phyloP scores from a whole-genome alignment of 73 alveolate genomes.

The Effrenium voratum region DNA sequence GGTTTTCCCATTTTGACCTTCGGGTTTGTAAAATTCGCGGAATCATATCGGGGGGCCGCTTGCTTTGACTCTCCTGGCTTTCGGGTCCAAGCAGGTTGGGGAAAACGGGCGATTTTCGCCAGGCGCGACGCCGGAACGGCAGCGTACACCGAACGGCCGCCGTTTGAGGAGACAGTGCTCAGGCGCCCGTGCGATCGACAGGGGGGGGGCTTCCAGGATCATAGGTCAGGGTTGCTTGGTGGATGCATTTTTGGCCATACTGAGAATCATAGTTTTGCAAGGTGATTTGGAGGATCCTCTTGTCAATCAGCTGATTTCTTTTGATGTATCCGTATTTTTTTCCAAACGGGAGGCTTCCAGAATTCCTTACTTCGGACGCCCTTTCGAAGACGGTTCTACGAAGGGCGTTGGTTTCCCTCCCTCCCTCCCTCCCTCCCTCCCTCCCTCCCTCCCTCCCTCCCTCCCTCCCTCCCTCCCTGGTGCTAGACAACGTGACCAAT shows the following conservation, averaged over 20 bases:
- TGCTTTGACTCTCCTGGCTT: no score
- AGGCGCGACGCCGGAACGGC: slow-evolving; percentile 7
- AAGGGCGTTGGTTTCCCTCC: background rate
- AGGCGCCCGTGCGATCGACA: background rate
- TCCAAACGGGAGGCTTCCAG: background rate
- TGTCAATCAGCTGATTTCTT: background rate
- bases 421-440: no score
- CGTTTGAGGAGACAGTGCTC: slow-evolving; percentile 45
- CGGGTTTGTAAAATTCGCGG: no score
- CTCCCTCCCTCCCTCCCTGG: no score
- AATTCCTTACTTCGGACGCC: background rate
- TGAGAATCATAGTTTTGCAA: background rate
- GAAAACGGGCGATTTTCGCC: no score
- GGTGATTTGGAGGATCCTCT: background rate
- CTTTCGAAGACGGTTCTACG: background rate
- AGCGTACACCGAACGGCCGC: slow-evolving; percentile 5
- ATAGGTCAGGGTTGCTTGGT: background rate
- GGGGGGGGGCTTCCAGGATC: background rate
- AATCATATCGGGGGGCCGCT: no score
- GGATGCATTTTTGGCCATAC: background rate
- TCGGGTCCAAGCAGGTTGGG: no score
- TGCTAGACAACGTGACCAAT: no score
- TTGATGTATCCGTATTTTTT: background rate
- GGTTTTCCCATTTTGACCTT: no score
- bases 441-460: no score